These are phyloP conservation scores for Entonaema liquescens DNA, from an alignment of 495 filamentous ascomycete species.

Conservation along the genomic window DNA sequence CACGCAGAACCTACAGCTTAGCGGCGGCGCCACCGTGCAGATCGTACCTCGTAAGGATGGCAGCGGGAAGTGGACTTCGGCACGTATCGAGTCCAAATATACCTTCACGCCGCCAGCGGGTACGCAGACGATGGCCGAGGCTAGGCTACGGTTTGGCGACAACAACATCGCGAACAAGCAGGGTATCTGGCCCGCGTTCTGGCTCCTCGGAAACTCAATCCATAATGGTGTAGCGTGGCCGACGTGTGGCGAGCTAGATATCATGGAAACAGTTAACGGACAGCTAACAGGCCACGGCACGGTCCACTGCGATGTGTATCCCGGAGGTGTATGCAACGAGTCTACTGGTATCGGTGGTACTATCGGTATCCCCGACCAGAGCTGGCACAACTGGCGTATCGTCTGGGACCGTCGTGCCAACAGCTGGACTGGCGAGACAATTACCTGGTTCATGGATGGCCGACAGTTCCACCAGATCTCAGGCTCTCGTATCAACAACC, in stretches of 20 bases:
- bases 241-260: constrained; percentile 60
- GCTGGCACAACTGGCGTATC: constrained; percentile 59
- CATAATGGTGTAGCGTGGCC: constrained; percentile 56
- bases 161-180: constrained; percentile 49
- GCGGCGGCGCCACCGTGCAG: constrained; percentile 55
- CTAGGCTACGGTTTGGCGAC: constrained; percentile 54
- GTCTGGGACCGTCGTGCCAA: constrained; percentile 52
- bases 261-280: constrained; percentile 60
- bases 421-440: constrained; percentile 53
- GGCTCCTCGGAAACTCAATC: constrained; percentile 58
- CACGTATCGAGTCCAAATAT: constrained; percentile 57
- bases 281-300: constrained; percentile 56
- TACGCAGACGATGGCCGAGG: constrained; percentile 52
- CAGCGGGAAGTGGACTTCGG: constrained; percentile 57
- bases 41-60: constrained; percentile 53
- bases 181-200: constrained; percentile 65
- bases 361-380: constrained; percentile 50
- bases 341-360: constrained; percentile 49
- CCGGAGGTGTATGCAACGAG: constrained; percentile 59
- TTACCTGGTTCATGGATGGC: constrained; percentile 60
- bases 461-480: constrained; percentile 51
- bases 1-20: constrained; percentile 51
- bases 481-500: constrained; percentile 49
- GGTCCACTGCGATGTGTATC: constrained; percentile 55
- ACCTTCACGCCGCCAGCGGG: constrained; percentile 55